A percentile compares a stretch with the other conserved stretches of the same genome.
Conservation (phyloP, 2,329 filamentous ascomycete species). For the Curvularia sp. region DNA sequence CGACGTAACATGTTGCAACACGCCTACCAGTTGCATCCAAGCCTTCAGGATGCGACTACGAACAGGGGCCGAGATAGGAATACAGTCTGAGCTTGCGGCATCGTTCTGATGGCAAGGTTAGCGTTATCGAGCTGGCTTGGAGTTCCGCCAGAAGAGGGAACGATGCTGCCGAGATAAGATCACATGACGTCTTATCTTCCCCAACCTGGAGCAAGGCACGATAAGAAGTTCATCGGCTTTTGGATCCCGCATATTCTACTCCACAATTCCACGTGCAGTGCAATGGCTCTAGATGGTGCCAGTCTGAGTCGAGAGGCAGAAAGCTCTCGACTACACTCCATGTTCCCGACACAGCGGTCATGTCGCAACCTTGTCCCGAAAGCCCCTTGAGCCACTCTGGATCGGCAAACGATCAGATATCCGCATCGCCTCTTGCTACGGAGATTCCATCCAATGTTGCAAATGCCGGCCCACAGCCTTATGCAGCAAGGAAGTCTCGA, state of each 20-base stretch:
- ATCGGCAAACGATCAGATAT: slow-evolving; percentile 2
- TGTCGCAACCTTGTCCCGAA: slow-evolving; percentile 14
- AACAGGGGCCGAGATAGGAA: slow-evolving; percentile 15
- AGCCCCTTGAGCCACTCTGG: slow-evolving; percentile 9
- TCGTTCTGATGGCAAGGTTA: slow-evolving; percentile 6
- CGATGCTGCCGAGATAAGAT: slow-evolving; percentile 13
- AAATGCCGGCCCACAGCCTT: slow-evolving; percentile 5
- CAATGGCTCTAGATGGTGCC: slow-evolving; percentile 2
- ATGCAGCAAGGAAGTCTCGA: slow-evolving; percentile 26
- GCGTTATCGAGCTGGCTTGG: slow-evolving; percentile 1
- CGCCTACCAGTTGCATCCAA: slow-evolving; percentile 1
- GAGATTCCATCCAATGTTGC: slow-evolving; percentile 13
- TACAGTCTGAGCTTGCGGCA: not conserved
- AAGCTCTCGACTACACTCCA: slow-evolving; percentile 5
- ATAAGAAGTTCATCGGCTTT: slow-evolving; percentile 15
- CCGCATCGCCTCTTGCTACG: slow-evolving; percentile 11
- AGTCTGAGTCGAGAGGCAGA: slow-evolving; percentile 4
- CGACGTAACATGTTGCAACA: slow-evolving; percentile 15
- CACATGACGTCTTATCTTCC: slow-evolving; percentile 8
- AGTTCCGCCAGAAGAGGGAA: not conserved
- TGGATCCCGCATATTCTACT: slow-evolving; percentile 1
- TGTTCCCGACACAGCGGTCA: slow-evolving; percentile 6
- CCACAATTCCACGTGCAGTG: slow-evolving; percentile 5
- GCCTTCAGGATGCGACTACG: slow-evolving; percentile 2
- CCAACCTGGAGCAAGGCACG: slow-evolving; percentile 1